phyloP scores from a whole-genome alignment of 2,329 filamentous ascomycete genomes.

The Diplodia mutila region DNA sequence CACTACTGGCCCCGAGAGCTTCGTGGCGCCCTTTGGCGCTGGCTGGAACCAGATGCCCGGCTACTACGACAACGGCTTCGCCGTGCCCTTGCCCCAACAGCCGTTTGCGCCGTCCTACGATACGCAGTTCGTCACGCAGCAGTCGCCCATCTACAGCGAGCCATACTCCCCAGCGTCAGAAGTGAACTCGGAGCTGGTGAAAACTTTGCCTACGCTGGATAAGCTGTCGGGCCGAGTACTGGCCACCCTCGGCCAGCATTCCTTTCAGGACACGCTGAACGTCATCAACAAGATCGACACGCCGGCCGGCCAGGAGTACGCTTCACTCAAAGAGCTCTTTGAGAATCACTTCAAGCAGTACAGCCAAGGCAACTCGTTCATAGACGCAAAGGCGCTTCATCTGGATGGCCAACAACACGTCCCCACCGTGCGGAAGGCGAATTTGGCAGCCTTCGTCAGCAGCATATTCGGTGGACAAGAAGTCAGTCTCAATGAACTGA shows the following conservation, averaged over 20 bases:
- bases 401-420: constrained; percentile 49
- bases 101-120: constrained; percentile 21
- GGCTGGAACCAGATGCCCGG: constrained; percentile 19
- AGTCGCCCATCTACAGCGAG: constrained; percentile 24
- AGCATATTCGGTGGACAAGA: constrained; percentile 67
- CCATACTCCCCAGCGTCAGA: constrained; percentile 13
- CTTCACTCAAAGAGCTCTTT: constrained; percentile 64
- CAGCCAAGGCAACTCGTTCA: constrained; percentile 59
- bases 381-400: constrained; percentile 60
- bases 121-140: constrained; percentile 11
- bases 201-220: constrained; percentile 5
- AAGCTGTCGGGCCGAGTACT: constrained; percentile 62
- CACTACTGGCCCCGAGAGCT: constrained; percentile 13
- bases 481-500: constrained; percentile 66
- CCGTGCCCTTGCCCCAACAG: constrained; percentile 11
- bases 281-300: constrained; percentile 61
- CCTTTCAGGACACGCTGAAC: constrained; percentile 59
- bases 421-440: constrained; percentile 60
- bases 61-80: constrained; percentile 20
- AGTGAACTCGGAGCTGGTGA: constrained; percentile 4
- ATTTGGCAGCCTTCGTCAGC: constrained; percentile 67
- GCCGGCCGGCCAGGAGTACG: constrained; percentile 64
- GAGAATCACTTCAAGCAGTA: constrained; percentile 65
- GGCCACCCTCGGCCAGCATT: constrained; percentile 59
- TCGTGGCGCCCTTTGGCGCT: constrained; percentile 11